These are phyloP conservation scores for Syncephalastrum contaminatum DNA, from an alignment of 371 early-diverging fungal genomes.

Conservation along the genomic window DNA sequence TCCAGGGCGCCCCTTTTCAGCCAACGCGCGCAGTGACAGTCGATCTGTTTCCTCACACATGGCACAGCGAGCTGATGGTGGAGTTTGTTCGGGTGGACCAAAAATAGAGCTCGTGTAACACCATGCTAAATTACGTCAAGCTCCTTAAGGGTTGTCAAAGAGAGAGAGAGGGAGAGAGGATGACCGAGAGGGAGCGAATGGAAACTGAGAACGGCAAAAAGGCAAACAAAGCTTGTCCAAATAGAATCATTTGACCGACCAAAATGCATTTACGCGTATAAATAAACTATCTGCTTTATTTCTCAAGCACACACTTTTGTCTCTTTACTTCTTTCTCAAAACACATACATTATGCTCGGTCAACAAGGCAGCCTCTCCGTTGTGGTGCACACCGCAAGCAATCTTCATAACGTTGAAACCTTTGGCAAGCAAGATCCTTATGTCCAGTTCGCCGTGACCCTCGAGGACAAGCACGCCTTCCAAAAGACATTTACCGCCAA, in stretches of 20 bases:
- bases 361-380: constrained; percentile 11
- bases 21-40: constrained; percentile 63
- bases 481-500: constrained; percentile 58
- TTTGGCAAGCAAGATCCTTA: constrained; percentile 64
- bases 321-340: too few species aligned
- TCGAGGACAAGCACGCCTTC: constrained; percentile 44
- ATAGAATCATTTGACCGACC: too few species aligned
- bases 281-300: too few species aligned
- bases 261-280: too few species aligned
- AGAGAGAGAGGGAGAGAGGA: too few species aligned
- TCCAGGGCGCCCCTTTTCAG: constrained; percentile 59
- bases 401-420: constrained; percentile 39
- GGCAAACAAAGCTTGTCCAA: too few species aligned
- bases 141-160: too few species aligned
- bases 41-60: constrained; percentile 83
- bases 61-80: constrained; percentile 73
- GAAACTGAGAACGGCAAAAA: too few species aligned
- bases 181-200: too few species aligned
- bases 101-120: not conserved
- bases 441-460: constrained; percentile 50
- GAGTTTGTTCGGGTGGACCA: constrained; percentile 48
- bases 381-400: constrained; percentile 37
- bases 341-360: constrained; percentile 7
- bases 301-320: too few species aligned
- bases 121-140: too few species aligned